Conservation (phyloP, 192 early-diverging fungal genomes). For the Blastocladiella britannica region DNA sequence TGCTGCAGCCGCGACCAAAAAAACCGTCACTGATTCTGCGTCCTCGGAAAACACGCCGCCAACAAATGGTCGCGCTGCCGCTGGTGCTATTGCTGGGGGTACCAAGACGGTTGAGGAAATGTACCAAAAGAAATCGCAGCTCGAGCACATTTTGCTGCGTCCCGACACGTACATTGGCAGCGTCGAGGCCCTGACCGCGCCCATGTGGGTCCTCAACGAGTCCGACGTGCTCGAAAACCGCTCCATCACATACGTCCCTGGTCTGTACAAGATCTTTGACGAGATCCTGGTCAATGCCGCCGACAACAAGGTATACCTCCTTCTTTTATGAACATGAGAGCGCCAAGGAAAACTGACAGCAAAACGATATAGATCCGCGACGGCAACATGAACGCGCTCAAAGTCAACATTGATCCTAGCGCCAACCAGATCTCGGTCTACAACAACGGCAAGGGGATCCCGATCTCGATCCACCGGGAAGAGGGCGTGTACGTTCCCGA, state of each 20-base stretch:
- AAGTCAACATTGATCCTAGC: constrained; percentile 67
- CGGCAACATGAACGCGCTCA: constrained; percentile 61
- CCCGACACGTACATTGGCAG: constrained; percentile 96
- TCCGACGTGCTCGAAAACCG: constrained; percentile 32
- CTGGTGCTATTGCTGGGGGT: too few relatives aligned
- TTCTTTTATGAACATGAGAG: constrained; percentile 1
- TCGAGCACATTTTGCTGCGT: constrained; percentile 85
- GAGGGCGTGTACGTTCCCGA: constrained; percentile 86
- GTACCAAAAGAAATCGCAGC: constrained; percentile 84
- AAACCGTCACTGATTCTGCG: too few relatives aligned
- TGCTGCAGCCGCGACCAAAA: too few relatives aligned
- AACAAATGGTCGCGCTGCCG: too few relatives aligned
- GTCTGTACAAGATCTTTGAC: constrained; percentile 95
- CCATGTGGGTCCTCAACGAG: constrained; percentile 72
- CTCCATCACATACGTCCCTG: constrained; percentile 56
- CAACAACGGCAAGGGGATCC: constrained; percentile 91
- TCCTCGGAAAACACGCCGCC: too few relatives aligned
- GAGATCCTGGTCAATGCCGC: constrained; percentile 95
- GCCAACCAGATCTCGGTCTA: constrained; percentile 61
- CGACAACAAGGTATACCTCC: constrained; percentile 55
- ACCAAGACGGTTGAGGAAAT: constrained; percentile 58
- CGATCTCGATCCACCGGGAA: constrained; percentile 74
- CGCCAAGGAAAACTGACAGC: not conserved
- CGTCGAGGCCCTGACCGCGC: constrained; percentile 50
- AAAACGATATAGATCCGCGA: constrained; percentile 55